phyloP scores from a whole-genome alignment of 2,329 filamentous ascomycete genomes.

The Leptodontidium sp. region DNA sequence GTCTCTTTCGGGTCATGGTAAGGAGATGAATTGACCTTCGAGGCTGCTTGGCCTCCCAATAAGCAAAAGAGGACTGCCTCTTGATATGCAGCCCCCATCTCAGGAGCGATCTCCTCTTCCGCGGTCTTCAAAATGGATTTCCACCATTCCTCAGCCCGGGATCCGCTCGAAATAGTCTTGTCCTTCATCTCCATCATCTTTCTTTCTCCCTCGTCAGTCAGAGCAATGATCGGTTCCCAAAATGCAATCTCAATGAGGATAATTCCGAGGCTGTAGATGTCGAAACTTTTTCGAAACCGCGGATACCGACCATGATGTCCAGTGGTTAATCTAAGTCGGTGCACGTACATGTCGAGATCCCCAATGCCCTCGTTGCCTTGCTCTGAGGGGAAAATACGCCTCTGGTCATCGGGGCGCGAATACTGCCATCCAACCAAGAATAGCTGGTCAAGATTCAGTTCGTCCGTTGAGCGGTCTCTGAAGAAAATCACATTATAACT shows the following conservation, averaged over 20 bases:
- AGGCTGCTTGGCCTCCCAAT: background rate
- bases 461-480: slow-evolving; percentile 7
- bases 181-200: background rate
- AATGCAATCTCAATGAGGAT: slow-evolving; percentile 2
- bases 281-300: background rate
- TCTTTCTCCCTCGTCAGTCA: slow-evolving; percentile 2
- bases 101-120: background rate
- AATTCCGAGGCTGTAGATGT: background rate
- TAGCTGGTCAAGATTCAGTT: slow-evolving; percentile 16
- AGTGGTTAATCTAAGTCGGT: background rate
- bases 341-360: slow-evolving; percentile 2
- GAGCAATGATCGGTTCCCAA: slow-evolving; percentile 6
- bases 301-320: background rate
- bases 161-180: background rate
- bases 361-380: background rate
- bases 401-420: slow-evolving; percentile 18
- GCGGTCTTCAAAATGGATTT: background rate
- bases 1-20: background rate
- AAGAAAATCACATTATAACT: slow-evolving; percentile 10
- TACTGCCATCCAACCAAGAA: slow-evolving; percentile 24
- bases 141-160: background rate
- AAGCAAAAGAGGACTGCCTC: slow-evolving; percentile 4
- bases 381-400: background rate
- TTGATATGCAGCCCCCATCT: background rate
- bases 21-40: background rate